Evolutionary conservation across 179 eudicot genomes (phyloP), one percentile per base, ranked within the genome.

Genomic region (Actinidia polygama): DNA sequence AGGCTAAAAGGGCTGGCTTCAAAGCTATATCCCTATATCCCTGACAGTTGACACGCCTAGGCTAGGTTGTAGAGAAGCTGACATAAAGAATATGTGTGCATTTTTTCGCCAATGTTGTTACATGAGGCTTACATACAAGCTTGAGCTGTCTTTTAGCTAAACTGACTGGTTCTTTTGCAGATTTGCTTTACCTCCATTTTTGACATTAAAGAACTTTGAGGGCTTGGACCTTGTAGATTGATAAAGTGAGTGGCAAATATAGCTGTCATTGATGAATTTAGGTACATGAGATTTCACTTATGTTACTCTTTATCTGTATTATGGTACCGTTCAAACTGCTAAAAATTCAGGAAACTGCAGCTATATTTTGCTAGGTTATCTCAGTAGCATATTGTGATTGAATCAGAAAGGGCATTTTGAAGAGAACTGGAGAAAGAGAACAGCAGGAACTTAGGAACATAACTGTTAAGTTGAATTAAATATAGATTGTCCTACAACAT

Each of bases 11-110:
- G 90, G 99, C 99, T 73, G 99, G 99, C 75, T 97, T 97, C 84
- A 97, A 97, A 92, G 99, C 99, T 81, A 97, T 97, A 71, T 98
- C 98, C 72, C 99, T 81, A 97, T 97, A 71, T 98, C 98, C 72
- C 95, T 97, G 53, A 97, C 99, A 79, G 98, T 97, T 75, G 99
- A 97, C 86, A 95, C 99, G 81, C 99, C 99, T 18, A 91, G 93
- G 85, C 85, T 95, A 85, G 99, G 98, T 50, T 98, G 98, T 36
- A 89, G 99, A 87, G 98, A 95, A 90, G 93, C 98, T 84, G 98
- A 96, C 85, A 95, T 96, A 80, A 96, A 96, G 90, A 96, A 96
- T 93, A 93, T 98, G 99, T 94, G 10, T n/a, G 68, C 68, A 21
- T 21, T 75, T 82, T 6, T 23, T 53, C 77, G 36, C 36, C 26